A percentile compares a stretch with the other conserved stretches of the same genome.
Conservation (phyloP, 83 land plant genomes). For the Larix sibirica region DNA sequence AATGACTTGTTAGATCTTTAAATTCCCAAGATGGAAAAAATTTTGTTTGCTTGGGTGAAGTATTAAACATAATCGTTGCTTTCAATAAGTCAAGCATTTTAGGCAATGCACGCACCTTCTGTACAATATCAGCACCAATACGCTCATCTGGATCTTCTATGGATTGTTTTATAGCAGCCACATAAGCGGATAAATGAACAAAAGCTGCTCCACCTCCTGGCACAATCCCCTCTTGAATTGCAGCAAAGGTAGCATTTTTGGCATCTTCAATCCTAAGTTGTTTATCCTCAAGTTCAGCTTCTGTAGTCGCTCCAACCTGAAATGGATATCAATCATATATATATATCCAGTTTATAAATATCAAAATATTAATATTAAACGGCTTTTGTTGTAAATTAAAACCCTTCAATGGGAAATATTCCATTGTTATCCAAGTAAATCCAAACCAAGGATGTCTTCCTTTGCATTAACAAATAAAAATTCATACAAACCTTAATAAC, state of each 20-base stretch:
- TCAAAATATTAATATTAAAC: not conserved
- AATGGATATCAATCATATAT: not conserved
- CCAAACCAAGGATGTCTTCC: not conserved
- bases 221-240: constrained; percentile 96
- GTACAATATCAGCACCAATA: constrained; percentile 89
- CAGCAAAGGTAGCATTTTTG: constrained; percentile 98
- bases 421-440: not conserved
- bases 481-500: constrained; percentile 66
- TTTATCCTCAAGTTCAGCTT: constrained; percentile 90
- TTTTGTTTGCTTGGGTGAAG: not conserved
- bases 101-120: constrained; percentile 55
- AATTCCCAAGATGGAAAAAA: not conserved
- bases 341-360: not conserved
- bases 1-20: not conserved
- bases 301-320: constrained; percentile 95
- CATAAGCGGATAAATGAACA: constrained; percentile 81
- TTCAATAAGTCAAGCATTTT: not conserved
- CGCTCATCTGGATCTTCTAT: constrained; percentile 84
- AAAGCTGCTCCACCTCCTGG: constrained; percentile 97
- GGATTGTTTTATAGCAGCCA: constrained; percentile 80
- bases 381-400: not conserved
- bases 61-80: not conserved
- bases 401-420: not conserved
- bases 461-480: not conserved
- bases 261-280: constrained; percentile 97